Percentiles rank a stretch among this genome's conserved stretches.
phyloP scores from a whole-genome alignment of 345 rosid species.

The Sisymbrium irio region DNA sequence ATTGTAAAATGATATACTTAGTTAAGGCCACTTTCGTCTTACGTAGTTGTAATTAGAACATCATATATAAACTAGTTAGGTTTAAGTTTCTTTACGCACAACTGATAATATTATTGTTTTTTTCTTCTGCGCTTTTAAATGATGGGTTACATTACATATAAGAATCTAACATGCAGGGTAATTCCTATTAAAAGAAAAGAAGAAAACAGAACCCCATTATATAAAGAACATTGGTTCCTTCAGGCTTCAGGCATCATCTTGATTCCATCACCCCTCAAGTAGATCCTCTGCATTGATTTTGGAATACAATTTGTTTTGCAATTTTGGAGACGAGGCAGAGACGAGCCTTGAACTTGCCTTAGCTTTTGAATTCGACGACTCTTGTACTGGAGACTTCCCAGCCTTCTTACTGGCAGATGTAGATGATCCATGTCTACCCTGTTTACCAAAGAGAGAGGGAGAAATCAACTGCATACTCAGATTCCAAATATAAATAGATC shows the following conservation, averaged over 20 bases:
- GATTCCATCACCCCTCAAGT: conserved; percentile 21
- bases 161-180: conserved; percentile 7
- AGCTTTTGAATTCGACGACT: neutral
- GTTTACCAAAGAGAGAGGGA: conserved; percentile 19
- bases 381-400: conserved; percentile 42
- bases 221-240: neutral
- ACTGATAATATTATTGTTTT: neutral
- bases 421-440: conserved; percentile 55
- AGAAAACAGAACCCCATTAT: conserved; percentile 7
- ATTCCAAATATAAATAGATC: neutral
- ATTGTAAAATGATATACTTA: neutral
- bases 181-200: neutral
- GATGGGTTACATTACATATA: conserved; percentile 26
- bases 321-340: conserved; percentile 41
- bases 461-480: conserved; percentile 12
- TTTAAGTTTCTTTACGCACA: neutral
- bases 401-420: conserved; percentile 47
- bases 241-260: neutral
- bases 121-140: neutral
- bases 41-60: neutral
- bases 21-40: neutral
- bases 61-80: neutral
- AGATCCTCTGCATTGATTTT: conserved; percentile 36
- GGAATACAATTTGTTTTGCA: conserved; percentile 42
- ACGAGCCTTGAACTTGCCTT: conserved; percentile 26